Evolutionary conservation across 441 rosid species (phyloP).

Genomic region (Erodium texanum): DNA sequence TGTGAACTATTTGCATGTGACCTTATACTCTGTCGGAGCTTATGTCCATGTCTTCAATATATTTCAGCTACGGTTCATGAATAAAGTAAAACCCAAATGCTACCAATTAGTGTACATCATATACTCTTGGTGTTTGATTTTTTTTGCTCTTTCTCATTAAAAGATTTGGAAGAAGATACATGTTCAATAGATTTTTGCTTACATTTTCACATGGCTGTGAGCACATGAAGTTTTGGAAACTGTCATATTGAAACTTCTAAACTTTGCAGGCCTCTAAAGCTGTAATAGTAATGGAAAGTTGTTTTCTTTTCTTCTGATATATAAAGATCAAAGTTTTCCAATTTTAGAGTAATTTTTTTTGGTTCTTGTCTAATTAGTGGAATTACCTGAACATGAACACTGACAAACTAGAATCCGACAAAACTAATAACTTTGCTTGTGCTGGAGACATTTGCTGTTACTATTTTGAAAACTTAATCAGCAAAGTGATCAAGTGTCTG

Average conservation of each 20-base stretch:
- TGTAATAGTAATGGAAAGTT: neutral
- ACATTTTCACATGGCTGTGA: neutral
- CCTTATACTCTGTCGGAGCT: too few relatives aligned
- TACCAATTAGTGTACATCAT: neutral
- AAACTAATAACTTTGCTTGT: too few relatives aligned
- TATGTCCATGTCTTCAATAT: neutral
- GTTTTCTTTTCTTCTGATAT: neutral
- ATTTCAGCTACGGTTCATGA: neutral
- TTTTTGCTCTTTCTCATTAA: too few relatives aligned
- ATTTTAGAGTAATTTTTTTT: neutral
- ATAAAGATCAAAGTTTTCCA: neutral
- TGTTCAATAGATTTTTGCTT: too few relatives aligned
- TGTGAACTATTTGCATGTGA: neutral
- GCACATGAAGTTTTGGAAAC: neutral
- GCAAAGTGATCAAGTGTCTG: too few relatives aligned
- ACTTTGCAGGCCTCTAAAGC: neutral
- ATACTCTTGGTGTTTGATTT: too few relatives aligned
- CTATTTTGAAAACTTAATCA: too few relatives aligned
- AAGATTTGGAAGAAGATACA: too few relatives aligned
- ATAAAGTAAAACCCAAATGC: neutral
- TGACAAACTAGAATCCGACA: too few relatives aligned
- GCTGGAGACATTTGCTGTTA: too few relatives aligned
- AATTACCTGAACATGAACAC: too few relatives aligned
- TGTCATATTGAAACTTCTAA: neutral
- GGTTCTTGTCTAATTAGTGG: neutral